These are phyloP conservation scores for Suillus hirtellus DNA, from an alignment of 768 basidiomycete species.

Conservation along the genomic window DNA sequence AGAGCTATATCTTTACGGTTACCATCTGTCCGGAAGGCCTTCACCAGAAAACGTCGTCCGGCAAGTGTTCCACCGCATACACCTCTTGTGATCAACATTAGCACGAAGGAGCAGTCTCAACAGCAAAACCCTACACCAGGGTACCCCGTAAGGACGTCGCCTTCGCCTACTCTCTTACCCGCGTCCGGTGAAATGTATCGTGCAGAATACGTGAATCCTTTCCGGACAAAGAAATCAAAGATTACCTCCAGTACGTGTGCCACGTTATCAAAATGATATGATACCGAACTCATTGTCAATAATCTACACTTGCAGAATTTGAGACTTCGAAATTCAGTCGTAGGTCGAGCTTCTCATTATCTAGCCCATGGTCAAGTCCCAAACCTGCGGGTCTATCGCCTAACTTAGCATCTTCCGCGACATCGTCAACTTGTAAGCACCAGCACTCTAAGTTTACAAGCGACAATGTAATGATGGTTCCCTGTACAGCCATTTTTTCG, in stretches of 20 bases:
- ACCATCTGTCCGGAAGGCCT: constrained; percentile 15
- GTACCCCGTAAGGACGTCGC: neutral
- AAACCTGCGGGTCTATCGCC: neutral
- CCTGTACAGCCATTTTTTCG: neutral
- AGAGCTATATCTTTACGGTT: constrained; percentile 7
- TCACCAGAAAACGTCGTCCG: constrained; percentile 14
- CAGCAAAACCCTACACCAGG: neutral
- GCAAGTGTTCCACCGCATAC: neutral
- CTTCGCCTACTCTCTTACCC: neutral
- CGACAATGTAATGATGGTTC: neutral
- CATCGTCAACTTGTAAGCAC: constrained; percentile 2
- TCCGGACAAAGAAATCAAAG: constrained; percentile 18
- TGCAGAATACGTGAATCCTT: constrained; percentile 19
- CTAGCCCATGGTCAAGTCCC: constrained; percentile 8
- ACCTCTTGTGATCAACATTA: constrained; percentile 6
- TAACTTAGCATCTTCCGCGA: neutral
- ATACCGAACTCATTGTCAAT: too few relatives aligned
- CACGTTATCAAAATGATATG: neutral
- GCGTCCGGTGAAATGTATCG: constrained; percentile 15
- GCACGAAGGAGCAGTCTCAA: neutral
- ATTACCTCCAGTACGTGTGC: constrained; percentile 9
- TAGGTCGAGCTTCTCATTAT: neutral
- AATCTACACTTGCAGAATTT: neutral
- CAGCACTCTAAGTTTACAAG: neutral
- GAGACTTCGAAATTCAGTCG: constrained; percentile 6